Percentiles rank a stretch among this genome's conserved stretches.
Conservation (phyloP, 2,329 filamentous ascomycete species). For the Lasiodiplodia sp. region DNA sequence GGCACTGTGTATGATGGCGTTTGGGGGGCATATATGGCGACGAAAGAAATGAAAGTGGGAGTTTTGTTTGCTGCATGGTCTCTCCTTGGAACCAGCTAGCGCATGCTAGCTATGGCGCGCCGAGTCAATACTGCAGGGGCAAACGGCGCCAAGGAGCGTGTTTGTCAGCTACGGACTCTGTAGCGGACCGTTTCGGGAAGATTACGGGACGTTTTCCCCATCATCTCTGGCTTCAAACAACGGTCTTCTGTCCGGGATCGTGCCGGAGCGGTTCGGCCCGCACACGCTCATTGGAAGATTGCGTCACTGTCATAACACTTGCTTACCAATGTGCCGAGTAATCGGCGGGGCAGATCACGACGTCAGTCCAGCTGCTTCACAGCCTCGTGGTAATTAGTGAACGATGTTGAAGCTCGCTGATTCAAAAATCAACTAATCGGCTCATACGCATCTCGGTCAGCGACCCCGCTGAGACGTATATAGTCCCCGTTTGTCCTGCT, state of each 20-base stretch:
- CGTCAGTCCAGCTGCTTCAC: conserved; percentile 13
- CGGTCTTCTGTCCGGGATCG: neutral
- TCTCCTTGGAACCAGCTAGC: neutral
- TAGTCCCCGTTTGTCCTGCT: neutral
- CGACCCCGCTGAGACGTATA: neutral
- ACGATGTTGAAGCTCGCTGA: neutral
- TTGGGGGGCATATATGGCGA: conserved; percentile 10
- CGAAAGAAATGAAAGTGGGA: conserved; percentile 2
- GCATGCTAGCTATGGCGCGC: neutral
- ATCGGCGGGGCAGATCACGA: conserved; percentile 21
- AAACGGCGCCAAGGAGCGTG: too few relatives aligned
- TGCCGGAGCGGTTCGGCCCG: conserved; percentile 27
- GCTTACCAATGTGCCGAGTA: conserved; percentile 16
- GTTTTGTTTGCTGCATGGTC: neutral
- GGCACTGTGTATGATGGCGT: conserved; percentile 20
- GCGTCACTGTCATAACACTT: conserved; percentile 15
- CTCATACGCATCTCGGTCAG: neutral
- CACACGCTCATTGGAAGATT: neutral
- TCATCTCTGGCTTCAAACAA: neutral
- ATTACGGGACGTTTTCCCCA: neutral
- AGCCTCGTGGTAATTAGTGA: neutral
- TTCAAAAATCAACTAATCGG: neutral
- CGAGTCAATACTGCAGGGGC: too few relatives aligned
- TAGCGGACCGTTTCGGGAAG: neutral
- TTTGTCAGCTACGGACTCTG: neutral